Evolutionary conservation across 2,329 filamentous ascomycete genomes (phyloP), one percentile per base, ranked within the genome.

Genomic region (Polychaeton citri): DNA sequence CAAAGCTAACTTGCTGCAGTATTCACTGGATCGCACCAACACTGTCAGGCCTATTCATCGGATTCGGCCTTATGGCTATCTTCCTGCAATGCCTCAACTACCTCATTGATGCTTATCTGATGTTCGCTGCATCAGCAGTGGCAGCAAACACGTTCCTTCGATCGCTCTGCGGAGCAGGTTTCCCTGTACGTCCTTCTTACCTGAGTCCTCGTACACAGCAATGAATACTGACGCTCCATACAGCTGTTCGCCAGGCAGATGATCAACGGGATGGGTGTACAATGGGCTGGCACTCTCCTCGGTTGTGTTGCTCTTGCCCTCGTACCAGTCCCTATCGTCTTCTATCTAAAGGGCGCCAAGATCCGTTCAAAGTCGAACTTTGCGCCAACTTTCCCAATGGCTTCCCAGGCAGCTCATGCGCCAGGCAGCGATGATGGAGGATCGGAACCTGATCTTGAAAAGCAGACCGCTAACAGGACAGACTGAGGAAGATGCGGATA

Each of bases 71-170:
- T 24, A 59, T 74, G 45, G 59, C 62, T 19, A 73, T 76, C 40
- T 76, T 76, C 55, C 59, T 76, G 8, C 66, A 68, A 35, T 54
- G 65, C 10, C 62, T 75, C 40, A 75, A 75, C 46, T 76, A 76
- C 46, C 57, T 76, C 12, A 69, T 75, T 34, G 71, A 75, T 43
- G 65, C 69, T 0, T 75, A 74, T 43, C 59, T 74, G 31, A 69
- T 72, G 54, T 64, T 64, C 42, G 66, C 69, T 10, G 67, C 68
- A 8, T 67, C 64, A 1, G 68, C 68, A 12, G 67, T 72, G 26
- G 69, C 69, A 6, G 69, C 67, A 5, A 72, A 72, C 42, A 72
- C 69, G 0, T 68, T 72, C 48, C 58, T 70, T 45, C 59, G 68
- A 13, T 66, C 62, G 6, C 51, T 70, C 16, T 64, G 62, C 24